A percentile compares a stretch with the other conserved stretches of the same genome.
These are phyloP conservation scores for Amborella trichopoda DNA, from an alignment of 164 flowering plant genomes.

Conservation along the genomic window DNA sequence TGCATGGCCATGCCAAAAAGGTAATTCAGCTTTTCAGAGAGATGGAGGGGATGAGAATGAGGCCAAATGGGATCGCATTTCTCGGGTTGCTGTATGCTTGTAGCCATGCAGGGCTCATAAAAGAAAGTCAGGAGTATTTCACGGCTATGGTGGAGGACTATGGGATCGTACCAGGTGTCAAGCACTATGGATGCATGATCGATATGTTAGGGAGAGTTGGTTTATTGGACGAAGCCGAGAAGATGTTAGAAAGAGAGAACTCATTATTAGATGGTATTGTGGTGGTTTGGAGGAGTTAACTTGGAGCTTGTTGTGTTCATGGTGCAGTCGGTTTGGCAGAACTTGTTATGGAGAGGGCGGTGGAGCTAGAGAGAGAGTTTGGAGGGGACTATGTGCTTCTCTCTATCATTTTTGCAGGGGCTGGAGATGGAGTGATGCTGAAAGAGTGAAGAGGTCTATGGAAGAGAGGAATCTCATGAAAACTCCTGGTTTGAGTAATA, in stretches of 20 bases:
- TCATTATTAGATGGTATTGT: constrained; percentile 7
- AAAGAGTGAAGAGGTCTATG: constrained; percentile 11
- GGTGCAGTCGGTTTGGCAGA: constrained; percentile 11
- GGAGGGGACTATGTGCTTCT: too few relatives aligned
- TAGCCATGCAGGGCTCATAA: constrained; percentile 18
- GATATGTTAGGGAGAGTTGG: constrained; percentile 22
- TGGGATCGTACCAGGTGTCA: constrained; percentile 9
- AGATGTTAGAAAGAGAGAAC: constrained; percentile 7
- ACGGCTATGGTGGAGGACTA: constrained; percentile 8
- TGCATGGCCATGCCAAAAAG: constrained; percentile 14
- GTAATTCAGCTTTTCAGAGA: constrained; percentile 8
- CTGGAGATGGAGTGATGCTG: constrained; percentile 18
- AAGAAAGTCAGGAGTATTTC: constrained; percentile 11
- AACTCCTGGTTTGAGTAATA: too few relatives aligned
- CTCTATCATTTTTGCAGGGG: constrained; percentile 12
- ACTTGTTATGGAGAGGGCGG: constrained; percentile 7
- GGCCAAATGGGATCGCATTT: constrained; percentile 15
- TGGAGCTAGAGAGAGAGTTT: constrained; percentile 11
- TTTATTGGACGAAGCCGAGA: constrained; percentile 17
- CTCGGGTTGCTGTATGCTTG: constrained; percentile 16
- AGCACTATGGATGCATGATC: constrained; percentile 17
- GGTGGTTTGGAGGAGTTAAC: constrained; percentile 15
- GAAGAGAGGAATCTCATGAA: too few relatives aligned
- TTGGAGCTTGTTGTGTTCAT: constrained; percentile 19
- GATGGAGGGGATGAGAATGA: constrained; percentile 10